phyloP scores from a whole-genome alignment of 441 rosid species.

The Eugenia klotzschiana region DNA sequence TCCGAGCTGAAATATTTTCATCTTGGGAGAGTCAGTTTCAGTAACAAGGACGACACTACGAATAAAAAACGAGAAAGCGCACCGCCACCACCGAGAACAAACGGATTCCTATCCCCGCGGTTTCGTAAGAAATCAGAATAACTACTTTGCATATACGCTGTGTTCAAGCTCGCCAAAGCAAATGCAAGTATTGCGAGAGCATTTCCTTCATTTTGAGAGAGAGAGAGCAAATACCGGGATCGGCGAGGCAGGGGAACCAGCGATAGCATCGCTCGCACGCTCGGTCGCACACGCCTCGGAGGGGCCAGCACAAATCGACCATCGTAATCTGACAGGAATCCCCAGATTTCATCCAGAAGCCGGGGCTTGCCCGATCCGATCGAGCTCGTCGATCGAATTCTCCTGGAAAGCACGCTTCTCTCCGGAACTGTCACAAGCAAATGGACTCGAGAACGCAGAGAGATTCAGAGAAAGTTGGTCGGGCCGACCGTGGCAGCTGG shows the following conservation, averaged over 20 bases:
- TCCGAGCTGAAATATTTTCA: not conserved
- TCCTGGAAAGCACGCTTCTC: not conserved
- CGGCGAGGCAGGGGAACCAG: conserved; percentile 11
- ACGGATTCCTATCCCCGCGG: not conserved
- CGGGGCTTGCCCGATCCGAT: not conserved
- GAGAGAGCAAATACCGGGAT: not conserved
- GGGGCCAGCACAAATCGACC: conserved; percentile 1
- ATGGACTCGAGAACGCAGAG: not conserved
- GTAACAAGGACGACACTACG: not conserved
- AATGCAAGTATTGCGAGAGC: not conserved
- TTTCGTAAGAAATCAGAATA: not conserved
- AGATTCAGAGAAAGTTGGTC: not conserved
- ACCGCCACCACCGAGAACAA: not conserved
- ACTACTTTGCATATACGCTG: not conserved
- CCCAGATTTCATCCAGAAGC: not conserved
- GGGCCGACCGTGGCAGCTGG: not conserved
- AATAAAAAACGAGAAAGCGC: not conserved
- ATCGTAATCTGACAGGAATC: not conserved
- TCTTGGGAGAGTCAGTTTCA: not conserved
- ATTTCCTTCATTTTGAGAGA: not conserved
- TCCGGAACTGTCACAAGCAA: not conserved
- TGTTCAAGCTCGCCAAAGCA: not conserved
- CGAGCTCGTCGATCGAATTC: not conserved
- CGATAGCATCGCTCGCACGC: not conserved
- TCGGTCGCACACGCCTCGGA: not conserved